phyloP scores from a whole-genome alignment of 2,329 filamentous ascomycete genomes.

The Botryotinia convoluta region DNA sequence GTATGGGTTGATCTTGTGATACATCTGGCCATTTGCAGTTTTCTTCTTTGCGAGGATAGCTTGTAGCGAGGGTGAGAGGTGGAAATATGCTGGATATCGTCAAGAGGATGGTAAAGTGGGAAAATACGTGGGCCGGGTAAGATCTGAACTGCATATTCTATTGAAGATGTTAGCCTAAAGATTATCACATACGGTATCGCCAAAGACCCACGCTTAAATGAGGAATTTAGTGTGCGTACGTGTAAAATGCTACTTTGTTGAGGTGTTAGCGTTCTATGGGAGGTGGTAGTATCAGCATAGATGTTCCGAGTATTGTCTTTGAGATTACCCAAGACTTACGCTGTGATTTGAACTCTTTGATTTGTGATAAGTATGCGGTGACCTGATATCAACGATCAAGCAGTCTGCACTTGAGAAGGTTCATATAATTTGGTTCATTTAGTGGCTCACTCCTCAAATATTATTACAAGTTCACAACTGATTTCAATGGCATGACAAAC shows the following conservation, averaged over 20 bases:
- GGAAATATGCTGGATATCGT: not conserved
- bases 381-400: not conserved
- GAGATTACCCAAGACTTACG: not conserved
- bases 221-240: not conserved
- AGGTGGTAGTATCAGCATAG: not conserved
- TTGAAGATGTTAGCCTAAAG: not conserved
- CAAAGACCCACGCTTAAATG: not conserved
- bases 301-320: not conserved
- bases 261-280: no score
- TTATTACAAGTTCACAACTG: not conserved
- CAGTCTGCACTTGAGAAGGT: no score
- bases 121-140: not conserved
- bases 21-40: not conserved
- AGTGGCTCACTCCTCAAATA: no score
- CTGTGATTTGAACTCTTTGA: not conserved
- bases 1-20: not conserved
- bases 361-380: not conserved
- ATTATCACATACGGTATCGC: no score
- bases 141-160: not conserved
- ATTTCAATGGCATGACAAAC: not conserved
- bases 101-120: not conserved
- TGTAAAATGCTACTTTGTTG: not conserved
- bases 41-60: not conserved
- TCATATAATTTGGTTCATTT: not conserved
- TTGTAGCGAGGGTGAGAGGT: not conserved